A percentile compares a stretch with the other conserved stretches of the same genome.
These are phyloP conservation scores for Dichomitus squalens DNA, from an alignment of 1,284 basidiomycete genomes.

Conservation along the genomic window DNA sequence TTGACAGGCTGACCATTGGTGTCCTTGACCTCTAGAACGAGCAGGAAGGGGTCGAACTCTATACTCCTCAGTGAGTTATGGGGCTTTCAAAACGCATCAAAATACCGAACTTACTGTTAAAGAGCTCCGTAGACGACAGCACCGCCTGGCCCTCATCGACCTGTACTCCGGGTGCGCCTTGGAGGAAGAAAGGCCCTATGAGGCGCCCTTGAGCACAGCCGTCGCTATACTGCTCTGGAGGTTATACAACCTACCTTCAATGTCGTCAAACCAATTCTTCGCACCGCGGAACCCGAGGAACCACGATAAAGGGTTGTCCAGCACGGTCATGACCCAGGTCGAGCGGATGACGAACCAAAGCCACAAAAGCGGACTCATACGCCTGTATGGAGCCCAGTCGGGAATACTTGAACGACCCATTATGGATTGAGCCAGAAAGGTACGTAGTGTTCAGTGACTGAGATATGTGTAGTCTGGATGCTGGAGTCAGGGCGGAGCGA, in stretches of 20 bases:
- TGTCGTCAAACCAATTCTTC: neutral
- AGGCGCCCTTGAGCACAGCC: neutral
- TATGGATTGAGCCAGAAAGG: neutral
- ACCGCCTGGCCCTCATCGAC: slow-evolving; percentile 32
- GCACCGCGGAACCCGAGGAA: neutral
- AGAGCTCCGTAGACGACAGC: slow-evolving; percentile 23
- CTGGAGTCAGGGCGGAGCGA: neutral
- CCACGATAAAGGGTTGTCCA: slow-evolving; percentile 9
- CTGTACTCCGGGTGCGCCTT: slow-evolving; percentile 26
- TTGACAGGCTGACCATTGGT: slow-evolving; percentile 30
- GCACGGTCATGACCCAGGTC: neutral
- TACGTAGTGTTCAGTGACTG: neutral
- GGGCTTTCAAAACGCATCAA: neutral
- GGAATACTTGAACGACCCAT: neutral
- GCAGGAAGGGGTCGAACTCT: slow-evolving; percentile 29
- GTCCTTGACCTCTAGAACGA: slow-evolving; percentile 25
- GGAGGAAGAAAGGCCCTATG: slow-evolving; percentile 32
- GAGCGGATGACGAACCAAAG: slow-evolving; percentile 3
- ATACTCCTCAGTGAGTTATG: neutral
- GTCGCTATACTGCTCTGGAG: neutral
- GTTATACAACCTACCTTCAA: neutral
- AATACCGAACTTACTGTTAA: slow-evolving; percentile 24
- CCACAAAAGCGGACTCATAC: neutral
- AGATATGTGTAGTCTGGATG: neutral
- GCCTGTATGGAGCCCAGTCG: slow-evolving; percentile 1